Base-by-base conservation (phyloP, 768 basidiomycete genomes). In the Tylopilus sp. region DNA sequence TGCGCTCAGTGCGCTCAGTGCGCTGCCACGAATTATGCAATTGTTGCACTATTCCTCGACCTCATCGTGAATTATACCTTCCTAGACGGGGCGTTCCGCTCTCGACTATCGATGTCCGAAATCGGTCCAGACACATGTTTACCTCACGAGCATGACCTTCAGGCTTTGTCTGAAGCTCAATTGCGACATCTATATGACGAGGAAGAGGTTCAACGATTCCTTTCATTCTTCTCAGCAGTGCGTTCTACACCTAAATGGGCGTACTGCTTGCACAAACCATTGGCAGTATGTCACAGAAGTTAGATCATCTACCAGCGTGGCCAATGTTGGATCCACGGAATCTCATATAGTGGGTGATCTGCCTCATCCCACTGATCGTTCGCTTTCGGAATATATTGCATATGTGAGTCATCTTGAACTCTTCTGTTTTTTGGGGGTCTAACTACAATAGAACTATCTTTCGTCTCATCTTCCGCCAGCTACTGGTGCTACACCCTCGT, bases 281-380 rank as follows among this genome's bases (percentile, higher is more conserved):
- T 24, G 28, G 24, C 33, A 86, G 85, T 78, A 83, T 70, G 81
- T 86, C 6, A 78, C 75, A 12, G 86, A 87, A 67, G 81, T 85
- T 9, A 70, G 69, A 38, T 52, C 74, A 14, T 62, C 73, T 37
- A 50, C 72, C 13, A 19, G 19, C 11, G 65, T 64, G 9, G 70
- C 72, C 55, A 56, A 55, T 46, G 63, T 70, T 43, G 37, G 31
- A 19, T 22, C 58, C 11, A 64, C 71, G 38, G 51, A 47, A 34
- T 40, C 41, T 6, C 19, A 31, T 3, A 28, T 14, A 37, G 34
- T 40, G 26, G 42, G 42, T 30, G 22, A 34, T 19, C 14, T 12
- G 6, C 41, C 51, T 25, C 50, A 45, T 43, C 44, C 52, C 13
- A 21, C 47, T 7, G 58, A 62, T 41, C 46, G 43, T 25, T 63